phyloP scores from a whole-genome alignment of 306 rosid genomes.

The Gynostemma pentaphyllum region DNA sequence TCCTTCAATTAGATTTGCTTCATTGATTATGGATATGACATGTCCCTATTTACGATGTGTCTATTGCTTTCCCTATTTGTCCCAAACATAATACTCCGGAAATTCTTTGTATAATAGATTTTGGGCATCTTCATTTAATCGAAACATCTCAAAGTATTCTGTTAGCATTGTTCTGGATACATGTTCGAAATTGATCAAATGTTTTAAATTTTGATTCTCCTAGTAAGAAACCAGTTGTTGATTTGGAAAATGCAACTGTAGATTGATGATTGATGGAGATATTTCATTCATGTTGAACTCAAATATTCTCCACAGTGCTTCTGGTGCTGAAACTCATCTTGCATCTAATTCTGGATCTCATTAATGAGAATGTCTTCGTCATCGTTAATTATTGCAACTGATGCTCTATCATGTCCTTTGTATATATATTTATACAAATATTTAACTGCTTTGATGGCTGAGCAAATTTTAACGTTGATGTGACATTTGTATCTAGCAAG shows the following conservation, averaged over 20 bases:
- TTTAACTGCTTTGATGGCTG: not conserved
- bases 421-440: too few species aligned
- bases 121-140: not conserved
- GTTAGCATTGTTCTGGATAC: not conserved
- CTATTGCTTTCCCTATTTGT: not conserved
- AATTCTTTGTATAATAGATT: not conserved
- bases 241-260: not conserved
- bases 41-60: not conserved
- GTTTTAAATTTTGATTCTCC: not conserved
- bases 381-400: not conserved
- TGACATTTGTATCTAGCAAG: not conserved
- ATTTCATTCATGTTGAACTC: not conserved
- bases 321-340: too few species aligned
- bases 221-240: not conserved
- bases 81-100: too few species aligned
- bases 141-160: not conserved
- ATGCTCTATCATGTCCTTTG: not conserved
- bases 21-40: not conserved
- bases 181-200: too few species aligned
- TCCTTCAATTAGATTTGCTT: not conserved
- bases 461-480: not conserved
- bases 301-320: not conserved
- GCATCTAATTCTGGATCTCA: too few species aligned
- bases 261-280: not conserved
- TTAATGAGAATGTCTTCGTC: too few species aligned